Percentiles rank a stretch among this genome's conserved stretches.
These are phyloP conservation scores for Yamadazyma oceani DNA, from an alignment of 1,139 yeast genomes.

Conservation along the genomic window DNA sequence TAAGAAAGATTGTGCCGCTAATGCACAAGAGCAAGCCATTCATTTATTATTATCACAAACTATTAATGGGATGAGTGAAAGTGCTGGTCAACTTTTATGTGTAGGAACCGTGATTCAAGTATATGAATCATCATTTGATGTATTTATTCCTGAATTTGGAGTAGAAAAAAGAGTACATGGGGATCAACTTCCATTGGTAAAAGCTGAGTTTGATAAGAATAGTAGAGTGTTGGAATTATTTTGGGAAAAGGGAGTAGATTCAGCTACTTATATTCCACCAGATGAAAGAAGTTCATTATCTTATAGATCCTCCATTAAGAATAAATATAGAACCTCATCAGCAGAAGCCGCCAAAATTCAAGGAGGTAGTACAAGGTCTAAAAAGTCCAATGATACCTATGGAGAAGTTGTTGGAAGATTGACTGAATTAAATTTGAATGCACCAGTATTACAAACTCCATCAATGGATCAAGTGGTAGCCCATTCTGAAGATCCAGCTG, in stretches of 20 bases:
- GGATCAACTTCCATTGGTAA: constrained; percentile 87
- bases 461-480: constrained; percentile 21
- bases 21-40: constrained; percentile 93
- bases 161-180: constrained; percentile 98
- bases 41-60: constrained; percentile 84
- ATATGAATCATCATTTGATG: constrained; percentile 94
- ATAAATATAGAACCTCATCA: constrained; percentile 74
- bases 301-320: constrained; percentile 74
- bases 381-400: constrained; percentile 22
- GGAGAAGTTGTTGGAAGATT: constrained; percentile 51
- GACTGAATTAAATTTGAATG: constrained; percentile 46
- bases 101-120: constrained; percentile 90
- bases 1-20: constrained; percentile 90
- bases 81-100: constrained; percentile 78
- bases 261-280: constrained; percentile 87
- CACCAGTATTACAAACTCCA: constrained; percentile 49
- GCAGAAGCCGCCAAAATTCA: constrained; percentile 65
- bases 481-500: constrained; percentile 30
- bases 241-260: constrained; percentile 91
- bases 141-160: constrained; percentile 90
- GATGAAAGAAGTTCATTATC: constrained; percentile 80
- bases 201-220: constrained; percentile 85
- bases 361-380: constrained; percentile 15
- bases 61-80: constrained; percentile 72
- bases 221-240: constrained; percentile 72